Base-by-base conservation (phyloP, 352 stramenopile species). In the Pythium aphanidermatum region DNA sequence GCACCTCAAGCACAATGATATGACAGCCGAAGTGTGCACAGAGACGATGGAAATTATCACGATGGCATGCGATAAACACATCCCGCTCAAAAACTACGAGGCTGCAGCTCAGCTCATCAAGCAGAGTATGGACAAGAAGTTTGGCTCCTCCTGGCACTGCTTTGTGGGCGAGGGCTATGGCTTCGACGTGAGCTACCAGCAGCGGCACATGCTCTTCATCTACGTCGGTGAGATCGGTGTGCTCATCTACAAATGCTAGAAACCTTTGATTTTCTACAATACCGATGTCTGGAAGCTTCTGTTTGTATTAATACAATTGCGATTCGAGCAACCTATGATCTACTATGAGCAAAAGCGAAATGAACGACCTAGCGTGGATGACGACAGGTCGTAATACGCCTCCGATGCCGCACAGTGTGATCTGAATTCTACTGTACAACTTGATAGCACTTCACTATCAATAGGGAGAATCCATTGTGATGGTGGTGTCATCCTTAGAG, bases 91-190 rank as follows among this genome's bases (percentile, higher is more conserved):
- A 58, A 97, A 98, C 68, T 98, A 98, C 68, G 92, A 98, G 62
- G 86, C 77, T 0, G 81, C 83, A 10, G 75, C 84, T 41, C 81
- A 95, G 55, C 67, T 96, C 12, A 98, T 98, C 51, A 98, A 98
- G 64, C 86, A 97, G 59, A 96, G 85, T 24, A 90, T 98, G 66
- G 94, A 98, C 73, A 98, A 98, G 70, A 98, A 98, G 63, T 98
- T 98, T 61, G 95, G 92, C 5, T 73, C 84, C 12, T 95, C 89
- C 4, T 98, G 94, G 94, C 92, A 98, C 63, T 97, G 88, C 61
- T 95, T 93, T 47, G 95, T 98, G 17, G 94, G 92, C 25, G 95
- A 98, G 65, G 94, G 94, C 11, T 98, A 97, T 61, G 93, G 88
- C 38, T 98, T 98, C 60, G 90, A 98, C 56, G 88, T 98, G 46